Percentiles rank a stretch among this genome's conserved stretches.
Conservation (phyloP, 352 stramenopile species). For the Phytophthora multivora region DNA sequence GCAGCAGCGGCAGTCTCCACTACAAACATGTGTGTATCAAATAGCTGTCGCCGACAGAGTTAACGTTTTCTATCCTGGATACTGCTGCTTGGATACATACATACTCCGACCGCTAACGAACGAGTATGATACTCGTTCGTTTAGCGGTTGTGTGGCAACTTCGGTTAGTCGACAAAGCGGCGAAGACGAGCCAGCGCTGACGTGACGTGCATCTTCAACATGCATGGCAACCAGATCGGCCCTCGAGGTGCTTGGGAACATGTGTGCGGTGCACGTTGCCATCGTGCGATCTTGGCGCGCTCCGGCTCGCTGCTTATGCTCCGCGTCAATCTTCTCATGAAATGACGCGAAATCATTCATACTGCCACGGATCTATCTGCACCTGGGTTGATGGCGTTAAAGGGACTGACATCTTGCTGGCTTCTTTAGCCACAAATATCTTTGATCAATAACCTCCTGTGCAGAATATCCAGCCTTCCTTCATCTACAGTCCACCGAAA, state of each 20-base stretch:
- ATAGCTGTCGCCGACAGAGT: neutral
- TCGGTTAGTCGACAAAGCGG: slow-evolving; percentile 20
- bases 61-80: neutral
- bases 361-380: too few relatives aligned
- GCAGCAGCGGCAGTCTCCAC: neutral
- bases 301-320: slow-evolving; percentile 7
- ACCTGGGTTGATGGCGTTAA: too few relatives aligned
- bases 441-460: too few relatives aligned
- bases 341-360: too few relatives aligned
- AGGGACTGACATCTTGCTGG: too few relatives aligned
- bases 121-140: neutral
- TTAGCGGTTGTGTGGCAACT: neutral
- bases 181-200: slow-evolving; percentile 14
- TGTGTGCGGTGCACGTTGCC: neutral
- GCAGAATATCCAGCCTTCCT: too few relatives aligned
- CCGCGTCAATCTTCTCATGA: too few relatives aligned
- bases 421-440: too few relatives aligned
- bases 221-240: neutral
- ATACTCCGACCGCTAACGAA: too few relatives aligned
- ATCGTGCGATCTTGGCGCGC: slow-evolving; percentile 21
- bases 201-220: slow-evolving; percentile 20
- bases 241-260: slow-evolving; percentile 11
- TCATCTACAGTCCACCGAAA: too few relatives aligned
- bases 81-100: slow-evolving; percentile 6
- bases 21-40: too few relatives aligned